Percentiles rank a stretch among this genome's conserved stretches.
Evolutionary conservation across 148 eudicot genomes (phyloP).

Genomic region (Vaccinium darrowii): DNA sequence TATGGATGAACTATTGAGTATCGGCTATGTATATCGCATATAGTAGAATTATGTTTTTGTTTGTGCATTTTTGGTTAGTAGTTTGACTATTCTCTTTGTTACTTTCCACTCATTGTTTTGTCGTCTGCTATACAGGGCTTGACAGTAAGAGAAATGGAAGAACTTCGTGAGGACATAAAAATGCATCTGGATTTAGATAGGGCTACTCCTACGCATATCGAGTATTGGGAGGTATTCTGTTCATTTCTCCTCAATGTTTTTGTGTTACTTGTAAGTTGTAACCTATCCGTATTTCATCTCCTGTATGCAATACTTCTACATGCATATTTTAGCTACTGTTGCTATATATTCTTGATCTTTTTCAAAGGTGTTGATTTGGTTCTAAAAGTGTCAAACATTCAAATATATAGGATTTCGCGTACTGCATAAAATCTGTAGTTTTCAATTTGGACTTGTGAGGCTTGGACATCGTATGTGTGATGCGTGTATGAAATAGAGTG

Average conservation of each 20-base stretch:
- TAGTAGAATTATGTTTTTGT: background rate
- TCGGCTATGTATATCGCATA: background rate
- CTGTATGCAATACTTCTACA: background rate
- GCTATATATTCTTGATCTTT: background rate
- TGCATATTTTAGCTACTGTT: background rate
- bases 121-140: conserved; percentile 56
- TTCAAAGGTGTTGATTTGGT: background rate
- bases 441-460: background rate
- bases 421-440: background rate
- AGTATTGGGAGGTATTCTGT: conserved; percentile 74
- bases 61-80: background rate
- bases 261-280: background rate
- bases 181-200: conserved; percentile 87
- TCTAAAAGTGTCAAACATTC: background rate
- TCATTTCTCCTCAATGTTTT: background rate
- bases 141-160: conserved; percentile 89
- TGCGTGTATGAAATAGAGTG: background rate
- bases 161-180: conserved; percentile 86
- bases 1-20: background rate
- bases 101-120: background rate
- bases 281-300: background rate
- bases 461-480: background rate
- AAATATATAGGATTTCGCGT: background rate
- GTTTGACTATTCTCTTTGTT: background rate
- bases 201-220: conserved; percentile 73